phyloP scores from a whole-genome alignment of 2,329 filamentous ascomycete genomes.

The Didymella glomerata region DNA sequence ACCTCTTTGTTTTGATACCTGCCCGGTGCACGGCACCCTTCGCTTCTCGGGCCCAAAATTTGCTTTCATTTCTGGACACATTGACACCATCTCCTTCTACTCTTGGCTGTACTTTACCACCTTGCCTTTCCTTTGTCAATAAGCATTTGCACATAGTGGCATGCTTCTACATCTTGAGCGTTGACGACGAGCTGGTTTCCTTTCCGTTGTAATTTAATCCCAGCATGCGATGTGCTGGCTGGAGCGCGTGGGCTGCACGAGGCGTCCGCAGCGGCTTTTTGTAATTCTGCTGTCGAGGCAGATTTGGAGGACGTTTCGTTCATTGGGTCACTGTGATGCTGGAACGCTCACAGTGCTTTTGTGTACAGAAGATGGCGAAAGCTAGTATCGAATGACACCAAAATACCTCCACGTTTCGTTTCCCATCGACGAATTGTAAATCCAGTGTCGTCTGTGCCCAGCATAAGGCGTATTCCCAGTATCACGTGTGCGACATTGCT shows the following conservation, averaged over 20 bases:
- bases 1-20: conserved; percentile 32
- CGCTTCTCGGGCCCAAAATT: conserved; percentile 28
- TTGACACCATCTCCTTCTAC: neutral
- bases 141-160: conserved; percentile 12
- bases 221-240: conserved; percentile 20
- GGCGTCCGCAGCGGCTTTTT: conserved; percentile 8
- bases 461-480: neutral
- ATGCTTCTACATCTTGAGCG: conserved; percentile 17
- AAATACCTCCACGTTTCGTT: conserved; percentile 15
- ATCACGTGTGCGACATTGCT: neutral
- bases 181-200: conserved; percentile 23
- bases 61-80: conserved; percentile 22
- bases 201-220: conserved; percentile 17
- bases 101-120: neutral
- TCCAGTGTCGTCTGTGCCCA: neutral
- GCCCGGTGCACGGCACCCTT: conserved; percentile 36
- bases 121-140: conserved; percentile 15
- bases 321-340: conserved; percentile 14
- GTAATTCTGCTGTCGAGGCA: conserved; percentile 15
- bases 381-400: conserved; percentile 18
- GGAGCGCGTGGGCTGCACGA: conserved; percentile 12
- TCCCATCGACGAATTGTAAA: neutral
- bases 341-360: conserved; percentile 16
- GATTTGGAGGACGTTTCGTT: conserved; percentile 21
- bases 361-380: conserved; percentile 17